These are phyloP conservation scores for carrot (Daucus carota) DNA, from an alignment of 129 eudicot genomes.

Conservation along the genomic window DH1_v3.0 NC_030384.2:37051001-37051500, in stretches of 20 bases:
- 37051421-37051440: slow-evolving; percentile 17
- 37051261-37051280: slow-evolving; percentile 18
- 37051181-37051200: neutral
- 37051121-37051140: neutral
- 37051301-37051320: slow-evolving; percentile 13
- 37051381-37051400: slow-evolving; percentile 8
- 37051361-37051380: slow-evolving; percentile 22
- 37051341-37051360: slow-evolving; percentile 23
- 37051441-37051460: slow-evolving; percentile 21
- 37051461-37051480: slow-evolving; percentile 17
- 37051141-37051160: neutral
- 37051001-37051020: neutral
- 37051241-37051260: neutral
- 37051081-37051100: neutral
- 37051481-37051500: slow-evolving; percentile 14
- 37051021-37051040: neutral
- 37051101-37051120: neutral
- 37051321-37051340: slow-evolving; percentile 17
- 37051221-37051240: slow-evolving; percentile 12
- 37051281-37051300: slow-evolving; percentile 23
- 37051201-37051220: slow-evolving; percentile 12
- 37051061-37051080: neutral
- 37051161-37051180: neutral
- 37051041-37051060: neutral
- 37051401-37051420: slow-evolving; percentile 7